Conservation (phyloP, 768 basidiomycete genomes). For the Amanita jacksonii region DNA sequence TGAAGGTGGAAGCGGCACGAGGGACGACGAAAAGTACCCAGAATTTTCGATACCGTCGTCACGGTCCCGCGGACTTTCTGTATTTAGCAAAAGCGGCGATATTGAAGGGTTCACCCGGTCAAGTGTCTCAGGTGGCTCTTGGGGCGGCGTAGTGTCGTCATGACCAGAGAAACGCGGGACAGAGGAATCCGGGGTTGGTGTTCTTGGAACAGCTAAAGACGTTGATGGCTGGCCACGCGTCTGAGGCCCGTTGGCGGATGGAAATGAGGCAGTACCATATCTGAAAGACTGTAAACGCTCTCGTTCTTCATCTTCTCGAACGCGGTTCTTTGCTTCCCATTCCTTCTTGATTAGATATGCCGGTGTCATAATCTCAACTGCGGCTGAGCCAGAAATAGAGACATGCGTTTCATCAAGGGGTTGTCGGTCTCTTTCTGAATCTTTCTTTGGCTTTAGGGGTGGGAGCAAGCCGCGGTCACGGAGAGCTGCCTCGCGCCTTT, state of each 20-base stretch:
- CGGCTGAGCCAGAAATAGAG: constrained; percentile 10
- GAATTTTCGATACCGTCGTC: no score
- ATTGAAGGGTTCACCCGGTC: no score
- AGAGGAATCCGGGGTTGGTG: neutral
- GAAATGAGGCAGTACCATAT: constrained; percentile 22
- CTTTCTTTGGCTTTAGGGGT: constrained; percentile 31
- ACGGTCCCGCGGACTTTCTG: no score
- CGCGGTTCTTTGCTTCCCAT: constrained; percentile 37
- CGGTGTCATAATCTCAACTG: constrained; percentile 24
- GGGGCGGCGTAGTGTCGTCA: neutral
- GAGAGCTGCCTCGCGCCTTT: constrained; percentile 45
- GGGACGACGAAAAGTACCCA: neutral
- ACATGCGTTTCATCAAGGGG: constrained; percentile 13
- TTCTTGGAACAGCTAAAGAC: neutral
- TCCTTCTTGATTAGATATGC: constrained; percentile 44
- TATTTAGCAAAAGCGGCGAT: no score
- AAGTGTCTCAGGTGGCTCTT: no score
- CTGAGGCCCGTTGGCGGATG: constrained; percentile 6
- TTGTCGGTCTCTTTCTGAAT: constrained; percentile 26
- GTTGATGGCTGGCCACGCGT: neutral
- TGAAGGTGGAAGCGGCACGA: neutral
- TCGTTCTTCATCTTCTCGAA: constrained; percentile 14
- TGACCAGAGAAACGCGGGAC: no score
- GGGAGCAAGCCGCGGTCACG: constrained; percentile 53
- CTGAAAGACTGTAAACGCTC: constrained; percentile 25